A percentile compares a stretch with the other conserved stretches of the same genome.
Evolutionary conservation across 2,329 filamentous ascomycete genomes (phyloP).

Genomic region (Arthrobotrys megalospora): DNA sequence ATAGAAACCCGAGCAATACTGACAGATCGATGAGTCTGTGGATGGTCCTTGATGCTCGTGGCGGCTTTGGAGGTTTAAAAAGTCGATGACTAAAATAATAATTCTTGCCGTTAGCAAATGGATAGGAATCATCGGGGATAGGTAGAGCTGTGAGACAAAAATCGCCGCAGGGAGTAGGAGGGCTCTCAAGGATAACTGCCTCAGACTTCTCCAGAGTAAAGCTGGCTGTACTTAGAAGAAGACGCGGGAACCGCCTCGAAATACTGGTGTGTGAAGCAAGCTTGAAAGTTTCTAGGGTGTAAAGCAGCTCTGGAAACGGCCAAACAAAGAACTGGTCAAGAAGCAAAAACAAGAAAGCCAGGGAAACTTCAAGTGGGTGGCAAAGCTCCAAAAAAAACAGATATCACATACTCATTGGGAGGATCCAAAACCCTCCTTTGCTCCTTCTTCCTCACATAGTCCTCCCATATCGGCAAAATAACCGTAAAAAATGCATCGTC

Average conservation of each 20-base stretch:
- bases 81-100: neutral
- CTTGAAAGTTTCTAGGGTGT: too few relatives aligned
- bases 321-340: neutral
- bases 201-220: neutral
- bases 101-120: neutral
- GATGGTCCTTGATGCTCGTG: slow-evolving; percentile 1
- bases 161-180: too few relatives aligned
- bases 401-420: slow-evolving; percentile 22
- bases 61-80: neutral
- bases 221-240: too few relatives aligned
- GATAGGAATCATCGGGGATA: too few relatives aligned
- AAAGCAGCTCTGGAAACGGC: too few relatives aligned
- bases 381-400: neutral
- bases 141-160: too few relatives aligned
- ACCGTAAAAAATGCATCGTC: slow-evolving; percentile 14
- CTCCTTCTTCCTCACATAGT: slow-evolving; percentile 14
- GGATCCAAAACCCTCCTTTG: slow-evolving; percentile 14
- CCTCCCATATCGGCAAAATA: slow-evolving; percentile 30
- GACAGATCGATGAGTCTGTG: slow-evolving; percentile 8
- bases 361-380: too few relatives aligned
- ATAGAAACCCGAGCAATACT: neutral
- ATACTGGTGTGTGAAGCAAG: too few relatives aligned
- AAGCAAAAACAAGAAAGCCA: neutral
- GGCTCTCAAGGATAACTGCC: too few relatives aligned
- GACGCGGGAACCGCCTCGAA: too few relatives aligned